phyloP scores from a whole-genome alignment of 495 filamentous ascomycete species.

The Jackrogersella multiformis region DNA sequence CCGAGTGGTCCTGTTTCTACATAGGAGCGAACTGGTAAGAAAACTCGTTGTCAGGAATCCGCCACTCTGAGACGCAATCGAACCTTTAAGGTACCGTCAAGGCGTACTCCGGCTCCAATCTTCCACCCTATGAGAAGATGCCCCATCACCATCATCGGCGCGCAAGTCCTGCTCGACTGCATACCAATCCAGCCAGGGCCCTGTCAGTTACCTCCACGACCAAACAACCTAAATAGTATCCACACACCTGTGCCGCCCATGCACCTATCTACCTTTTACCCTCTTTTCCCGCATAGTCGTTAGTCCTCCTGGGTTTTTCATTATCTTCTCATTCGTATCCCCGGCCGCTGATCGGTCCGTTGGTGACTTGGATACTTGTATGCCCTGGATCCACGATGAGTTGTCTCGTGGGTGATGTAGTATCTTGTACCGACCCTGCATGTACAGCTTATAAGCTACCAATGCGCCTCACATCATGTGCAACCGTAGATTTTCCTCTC shows the following conservation, averaged over 20 bases:
- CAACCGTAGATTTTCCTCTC: conserved; percentile 19
- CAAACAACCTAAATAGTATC: conserved; percentile 31
- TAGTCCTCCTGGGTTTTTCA: conserved; percentile 12
- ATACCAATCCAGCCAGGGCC: conserved; percentile 35
- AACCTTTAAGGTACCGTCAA: conserved; percentile 37
- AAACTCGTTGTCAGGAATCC: conserved; percentile 24
- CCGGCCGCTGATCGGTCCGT: conserved; percentile 39
- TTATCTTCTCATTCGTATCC: conserved; percentile 22
- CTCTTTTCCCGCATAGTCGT: conserved; percentile 15
- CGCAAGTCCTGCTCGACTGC: conserved; percentile 43
- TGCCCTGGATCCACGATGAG: conserved; percentile 33
- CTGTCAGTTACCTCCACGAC: conserved; percentile 31
- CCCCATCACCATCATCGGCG: conserved; percentile 45
- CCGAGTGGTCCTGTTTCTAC: conserved; percentile 11
- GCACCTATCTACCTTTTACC: conserved; percentile 24
- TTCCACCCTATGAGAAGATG: conserved; percentile 43
- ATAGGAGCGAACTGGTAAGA: conserved; percentile 16
- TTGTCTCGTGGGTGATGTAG: conserved; percentile 41
- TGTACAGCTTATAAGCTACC: conserved; percentile 22
- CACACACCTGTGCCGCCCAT: conserved; percentile 27
- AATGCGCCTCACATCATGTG: conserved; percentile 39
- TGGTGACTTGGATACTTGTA: conserved; percentile 24
- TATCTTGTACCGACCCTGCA: conserved; percentile 40
- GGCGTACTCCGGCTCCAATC: conserved; percentile 40
- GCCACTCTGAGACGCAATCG: conserved; percentile 42